Evolutionary conservation across 129 eudicot species (phyloP).

Genomic region (Sambucus nigra): DNA sequence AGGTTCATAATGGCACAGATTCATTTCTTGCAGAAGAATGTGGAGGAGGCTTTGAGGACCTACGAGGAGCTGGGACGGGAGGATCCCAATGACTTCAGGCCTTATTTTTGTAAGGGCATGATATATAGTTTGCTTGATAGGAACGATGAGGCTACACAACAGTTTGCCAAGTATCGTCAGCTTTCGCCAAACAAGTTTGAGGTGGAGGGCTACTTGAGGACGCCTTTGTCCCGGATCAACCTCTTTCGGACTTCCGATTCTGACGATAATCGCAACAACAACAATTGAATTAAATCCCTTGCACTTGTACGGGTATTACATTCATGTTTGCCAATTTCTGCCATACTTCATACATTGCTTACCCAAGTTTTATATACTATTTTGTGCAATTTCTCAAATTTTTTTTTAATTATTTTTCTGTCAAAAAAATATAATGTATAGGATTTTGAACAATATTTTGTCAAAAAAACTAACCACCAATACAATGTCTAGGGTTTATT

Average conservation of each 20-base stretch:
- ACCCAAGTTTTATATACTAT: no score
- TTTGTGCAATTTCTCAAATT: no score
- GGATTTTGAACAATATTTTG: no score
- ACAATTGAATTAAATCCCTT: no score
- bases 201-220: slow-evolving; percentile 56
- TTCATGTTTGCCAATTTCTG: no score
- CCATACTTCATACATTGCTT: no score
- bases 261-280: slow-evolving; percentile 13
- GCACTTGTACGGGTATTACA: no score
- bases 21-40: slow-evolving; percentile 54
- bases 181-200: slow-evolving; percentile 64
- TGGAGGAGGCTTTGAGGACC: slow-evolving; percentile 61
- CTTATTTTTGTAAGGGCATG: slow-evolving; percentile 72
- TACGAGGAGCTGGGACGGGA: slow-evolving; percentile 53
- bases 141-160: slow-evolving; percentile 46
- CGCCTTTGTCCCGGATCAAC: slow-evolving; percentile 70
- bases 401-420: no score
- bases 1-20: slow-evolving; percentile 61
- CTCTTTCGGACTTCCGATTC: slow-evolving; percentile 35
- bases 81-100: slow-evolving; percentile 65
- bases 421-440: no score
- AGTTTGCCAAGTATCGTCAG: slow-evolving; percentile 59
- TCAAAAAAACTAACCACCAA: no score
- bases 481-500: no score
- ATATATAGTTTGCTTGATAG: slow-evolving; percentile 49